A percentile compares a stretch with the other conserved stretches of the same genome.
phyloP scores from a whole-genome alignment of 164 flowering plant species.

The Santalum album region DNA sequence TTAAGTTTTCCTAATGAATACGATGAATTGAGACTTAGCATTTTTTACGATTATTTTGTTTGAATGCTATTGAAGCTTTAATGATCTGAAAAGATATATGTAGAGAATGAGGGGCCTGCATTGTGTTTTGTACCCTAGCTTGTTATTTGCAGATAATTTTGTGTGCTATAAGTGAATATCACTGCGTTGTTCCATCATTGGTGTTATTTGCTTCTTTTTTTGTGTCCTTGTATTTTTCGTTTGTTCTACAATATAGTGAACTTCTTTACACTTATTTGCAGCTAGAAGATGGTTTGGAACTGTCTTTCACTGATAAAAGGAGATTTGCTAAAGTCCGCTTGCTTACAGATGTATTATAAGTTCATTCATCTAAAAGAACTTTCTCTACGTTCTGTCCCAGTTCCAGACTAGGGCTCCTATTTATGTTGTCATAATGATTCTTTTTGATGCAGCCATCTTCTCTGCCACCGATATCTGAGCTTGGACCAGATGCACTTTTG shows the following conservation, averaged over 20 bases:
- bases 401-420: not conserved
- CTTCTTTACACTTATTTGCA: conserved; percentile 21
- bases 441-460: conserved; percentile 57
- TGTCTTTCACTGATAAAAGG: conserved; percentile 97
- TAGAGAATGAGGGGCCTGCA: no score
- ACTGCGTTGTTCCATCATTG: no score
- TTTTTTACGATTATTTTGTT: no score
- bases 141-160: no score
- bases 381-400: not conserved
- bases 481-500: conserved; percentile 90
- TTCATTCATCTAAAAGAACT: not conserved
- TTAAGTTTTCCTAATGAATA: no score
- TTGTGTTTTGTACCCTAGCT: no score
- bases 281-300: conserved; percentile 90
- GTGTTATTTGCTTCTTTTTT: not conserved
- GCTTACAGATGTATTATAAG: conserved; percentile 68
- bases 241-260: not conserved
- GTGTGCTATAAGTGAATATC: no score
- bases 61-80: no score
- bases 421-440: conserved; percentile 1
- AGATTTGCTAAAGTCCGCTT: conserved; percentile 93
- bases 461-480: conserved; percentile 84
- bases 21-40: no score
- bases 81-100: no score
- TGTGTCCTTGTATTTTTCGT: not conserved